Evolutionary conservation across 805 yeast genomes (phyloP).

Genomic region (Metschnikowia continentalis): DNA sequence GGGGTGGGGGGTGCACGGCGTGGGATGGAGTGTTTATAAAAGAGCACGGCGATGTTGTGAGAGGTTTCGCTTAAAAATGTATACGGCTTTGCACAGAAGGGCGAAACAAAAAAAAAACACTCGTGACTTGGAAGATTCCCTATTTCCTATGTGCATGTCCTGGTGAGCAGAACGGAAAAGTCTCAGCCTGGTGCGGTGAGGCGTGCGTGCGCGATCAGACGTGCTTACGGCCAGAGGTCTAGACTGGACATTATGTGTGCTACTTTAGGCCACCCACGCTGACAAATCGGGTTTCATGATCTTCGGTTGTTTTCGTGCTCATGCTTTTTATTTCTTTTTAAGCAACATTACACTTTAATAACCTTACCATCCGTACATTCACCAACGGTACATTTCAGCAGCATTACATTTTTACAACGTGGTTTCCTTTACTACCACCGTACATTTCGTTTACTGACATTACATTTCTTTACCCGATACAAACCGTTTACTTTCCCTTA

Average conservation of each 20-base stretch:
- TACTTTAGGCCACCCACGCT: too few relatives aligned
- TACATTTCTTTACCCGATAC: too few relatives aligned
- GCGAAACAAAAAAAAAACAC: conserved; percentile 1
- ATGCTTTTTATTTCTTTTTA: too few relatives aligned
- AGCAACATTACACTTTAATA: too few relatives aligned
- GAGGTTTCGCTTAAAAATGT: conserved; percentile 1
- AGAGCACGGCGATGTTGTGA: background rate
- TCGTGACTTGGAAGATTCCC: conserved; percentile 1
- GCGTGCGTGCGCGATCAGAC: background rate
- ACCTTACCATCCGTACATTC: too few relatives aligned
- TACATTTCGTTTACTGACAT: too few relatives aligned
- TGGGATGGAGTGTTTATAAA: background rate
- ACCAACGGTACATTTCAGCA: too few relatives aligned
- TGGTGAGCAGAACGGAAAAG: background rate
- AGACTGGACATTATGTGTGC: background rate
- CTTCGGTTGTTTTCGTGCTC: too few relatives aligned
- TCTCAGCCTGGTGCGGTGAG: background rate
- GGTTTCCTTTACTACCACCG: too few relatives aligned
- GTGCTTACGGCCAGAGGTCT: background rate
- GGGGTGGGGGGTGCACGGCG: background rate
- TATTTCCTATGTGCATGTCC: background rate
- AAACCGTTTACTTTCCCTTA: too few relatives aligned
- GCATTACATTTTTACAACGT: too few relatives aligned
- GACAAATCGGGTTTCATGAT: background rate
- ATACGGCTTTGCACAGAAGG: background rate